Evolutionary conservation across 2,329 filamentous ascomycete species (phyloP).

Genomic region (Triangularia setosa): DNA sequence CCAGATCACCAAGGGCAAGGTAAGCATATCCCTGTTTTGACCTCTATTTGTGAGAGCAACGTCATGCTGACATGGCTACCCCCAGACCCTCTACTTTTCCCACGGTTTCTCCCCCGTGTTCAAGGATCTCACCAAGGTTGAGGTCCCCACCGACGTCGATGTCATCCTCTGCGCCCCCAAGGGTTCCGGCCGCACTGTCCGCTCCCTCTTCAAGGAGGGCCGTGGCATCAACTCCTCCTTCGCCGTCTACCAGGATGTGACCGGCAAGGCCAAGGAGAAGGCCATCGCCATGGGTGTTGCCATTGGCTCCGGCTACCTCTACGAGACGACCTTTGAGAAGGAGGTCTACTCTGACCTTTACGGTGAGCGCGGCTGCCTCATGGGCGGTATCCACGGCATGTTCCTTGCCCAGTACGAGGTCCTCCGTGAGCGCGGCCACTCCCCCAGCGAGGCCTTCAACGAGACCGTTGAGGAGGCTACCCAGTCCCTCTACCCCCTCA

Average conservation of each 20-base stretch:
- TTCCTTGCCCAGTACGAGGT: conserved; percentile 99
- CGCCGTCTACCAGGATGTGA: conserved; percentile 97
- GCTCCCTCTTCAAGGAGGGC: conserved; percentile 97
- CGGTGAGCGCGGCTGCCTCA: conserved; percentile 98
- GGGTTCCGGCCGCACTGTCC: conserved; percentile 97
- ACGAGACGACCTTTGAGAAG: conserved; percentile 99
- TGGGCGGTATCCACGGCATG: conserved; percentile 99
- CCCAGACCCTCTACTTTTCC: conserved; percentile 97
- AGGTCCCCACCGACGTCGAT: conserved; percentile 91
- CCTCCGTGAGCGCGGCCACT: conserved; percentile 96
- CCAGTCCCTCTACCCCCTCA: conserved; percentile 95
- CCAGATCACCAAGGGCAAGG: conserved; percentile 97
- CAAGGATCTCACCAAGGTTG: conserved; percentile 99
- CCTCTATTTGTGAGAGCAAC: background rate
- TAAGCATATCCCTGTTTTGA: conserved; percentile 38
- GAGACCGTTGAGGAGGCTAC: conserved; percentile 99
- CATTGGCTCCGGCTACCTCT: conserved; percentile 96
- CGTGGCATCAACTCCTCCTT: conserved; percentile 99
- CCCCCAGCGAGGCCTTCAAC: conserved; percentile 98
- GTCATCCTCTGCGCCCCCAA: conserved; percentile 99
- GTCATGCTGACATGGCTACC: conserved; percentile 9
- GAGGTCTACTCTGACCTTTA: conserved; percentile 99
- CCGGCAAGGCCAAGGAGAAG: conserved; percentile 97
- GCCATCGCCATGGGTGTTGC: conserved; percentile 94
- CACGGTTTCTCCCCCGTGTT: conserved; percentile 99